These are phyloP conservation scores for Daucus carota DNA, from an alignment of 129 eudicot genomes.

Conservation along the genomic window DH1_v3.0 NC_030385.2:38307501-38308000, in stretches of 20 bases:
- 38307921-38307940: slow-evolving; percentile 63
- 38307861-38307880: slow-evolving; percentile 42
- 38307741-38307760: slow-evolving; percentile 20
- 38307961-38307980: slow-evolving; percentile 42
- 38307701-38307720: slow-evolving; percentile 26
- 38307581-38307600: slow-evolving; percentile 49
- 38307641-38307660: slow-evolving; percentile 41
- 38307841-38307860: slow-evolving; percentile 20
- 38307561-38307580: slow-evolving; percentile 97
- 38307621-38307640: slow-evolving; percentile 28
- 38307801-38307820: slow-evolving; percentile 36
- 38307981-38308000: slow-evolving; percentile 24
- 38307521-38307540: slow-evolving; percentile 35
- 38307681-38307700: slow-evolving; percentile 21
- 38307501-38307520: slow-evolving; percentile 29
- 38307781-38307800: slow-evolving; percentile 37
- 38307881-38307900: slow-evolving; percentile 98
- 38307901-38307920: slow-evolving; percentile 79
- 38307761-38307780: slow-evolving; percentile 21
- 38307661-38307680: slow-evolving; percentile 21
- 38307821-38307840: slow-evolving; percentile 23
- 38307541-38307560: slow-evolving; percentile 68
- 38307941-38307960: slow-evolving; percentile 58
- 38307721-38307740: slow-evolving; percentile 23
- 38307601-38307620: slow-evolving; percentile 73